Conservation (phyloP, 768 basidiomycete genomes). For the Hygrophorus pudorinus region DNA sequence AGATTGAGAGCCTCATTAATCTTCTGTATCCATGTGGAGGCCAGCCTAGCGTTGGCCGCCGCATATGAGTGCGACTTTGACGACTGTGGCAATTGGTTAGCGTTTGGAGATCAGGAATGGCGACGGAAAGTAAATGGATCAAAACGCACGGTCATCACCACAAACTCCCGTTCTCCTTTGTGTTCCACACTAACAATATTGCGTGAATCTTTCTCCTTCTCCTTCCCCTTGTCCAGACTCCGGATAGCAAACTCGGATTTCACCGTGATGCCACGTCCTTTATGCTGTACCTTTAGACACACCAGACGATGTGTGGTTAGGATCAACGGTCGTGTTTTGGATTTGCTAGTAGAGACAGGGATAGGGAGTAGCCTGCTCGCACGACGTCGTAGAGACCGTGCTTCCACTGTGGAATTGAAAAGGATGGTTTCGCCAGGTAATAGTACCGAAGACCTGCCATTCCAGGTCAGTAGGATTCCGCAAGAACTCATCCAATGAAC, state of each 20-base stretch:
- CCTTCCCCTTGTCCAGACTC: slow-evolving; percentile 23
- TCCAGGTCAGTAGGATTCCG: not conserved
- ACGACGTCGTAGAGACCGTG: slow-evolving; percentile 41
- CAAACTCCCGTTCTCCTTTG: slow-evolving; percentile 50
- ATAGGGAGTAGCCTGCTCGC: slow-evolving; percentile 46
- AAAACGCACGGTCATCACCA: slow-evolving; percentile 47
- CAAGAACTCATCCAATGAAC: slow-evolving; percentile 10
- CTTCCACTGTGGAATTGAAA: slow-evolving; percentile 45
- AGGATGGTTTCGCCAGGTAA: slow-evolving; percentile 35
- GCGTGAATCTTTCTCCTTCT: slow-evolving; percentile 37
- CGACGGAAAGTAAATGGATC: not conserved
- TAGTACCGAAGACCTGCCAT: slow-evolving; percentile 17
- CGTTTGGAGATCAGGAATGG: slow-evolving; percentile 1
- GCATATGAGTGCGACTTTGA: slow-evolving; percentile 37
- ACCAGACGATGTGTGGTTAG: slow-evolving; percentile 48
- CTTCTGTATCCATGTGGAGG: slow-evolving; percentile 29
- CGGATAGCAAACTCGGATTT: slow-evolving; percentile 44
- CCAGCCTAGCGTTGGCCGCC: slow-evolving; percentile 23
- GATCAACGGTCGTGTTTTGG: slow-evolving; percentile 45
- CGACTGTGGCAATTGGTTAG: slow-evolving; percentile 21
- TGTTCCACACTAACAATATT: slow-evolving; percentile 37
- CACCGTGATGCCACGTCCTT: slow-evolving; percentile 27
- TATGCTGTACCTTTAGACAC: slow-evolving; percentile 41
- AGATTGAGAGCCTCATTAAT: slow-evolving; percentile 24
- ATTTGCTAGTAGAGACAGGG: slow-evolving; percentile 35